phyloP scores from a whole-genome alignment of 345 rosid genomes.

The Melaleuca quinquenervia region DNA sequence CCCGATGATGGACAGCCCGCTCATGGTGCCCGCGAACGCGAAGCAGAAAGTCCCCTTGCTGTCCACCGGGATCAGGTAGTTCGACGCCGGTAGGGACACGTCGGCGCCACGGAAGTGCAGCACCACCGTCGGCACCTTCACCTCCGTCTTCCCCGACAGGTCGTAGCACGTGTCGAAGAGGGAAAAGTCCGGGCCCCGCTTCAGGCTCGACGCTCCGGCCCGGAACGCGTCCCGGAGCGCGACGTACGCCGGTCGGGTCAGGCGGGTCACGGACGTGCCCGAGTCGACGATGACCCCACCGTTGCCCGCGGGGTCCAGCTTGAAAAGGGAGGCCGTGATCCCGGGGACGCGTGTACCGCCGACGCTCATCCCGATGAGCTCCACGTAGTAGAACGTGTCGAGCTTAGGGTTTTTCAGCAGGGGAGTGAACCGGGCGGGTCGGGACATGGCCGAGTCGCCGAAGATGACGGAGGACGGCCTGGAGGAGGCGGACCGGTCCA shows the following conservation, averaged over 20 bases:
- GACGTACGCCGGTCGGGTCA: slow-evolving; percentile 77
- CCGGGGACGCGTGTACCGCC: slow-evolving; percentile 76
- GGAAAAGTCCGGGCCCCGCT: slow-evolving; percentile 70
- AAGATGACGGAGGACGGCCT: slow-evolving; percentile 76
- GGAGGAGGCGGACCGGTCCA: slow-evolving; percentile 73
- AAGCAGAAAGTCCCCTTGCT: slow-evolving; percentile 68
- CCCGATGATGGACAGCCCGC: slow-evolving; percentile 80
- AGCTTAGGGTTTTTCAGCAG: slow-evolving; percentile 68
- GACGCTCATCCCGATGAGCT: slow-evolving; percentile 74
- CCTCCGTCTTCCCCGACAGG: slow-evolving; percentile 61
- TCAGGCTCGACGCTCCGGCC: slow-evolving; percentile 38
- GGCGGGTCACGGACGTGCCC: slow-evolving; percentile 89
- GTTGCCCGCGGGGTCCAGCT: slow-evolving; percentile 53
- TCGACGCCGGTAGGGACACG: slow-evolving; percentile 83
- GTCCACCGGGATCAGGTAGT: slow-evolving; percentile 83
- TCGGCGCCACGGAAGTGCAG: slow-evolving; percentile 84
- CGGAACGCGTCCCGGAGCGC: slow-evolving; percentile 75
- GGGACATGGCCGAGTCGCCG: slow-evolving; percentile 62
- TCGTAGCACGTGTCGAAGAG: slow-evolving; percentile 93
- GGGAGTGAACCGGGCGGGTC: slow-evolving; percentile 72
- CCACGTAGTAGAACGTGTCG: slow-evolving; percentile 88
- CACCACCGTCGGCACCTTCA: slow-evolving; percentile 94
- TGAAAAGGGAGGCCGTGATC: slow-evolving; percentile 58
- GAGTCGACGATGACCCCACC: slow-evolving; percentile 96
- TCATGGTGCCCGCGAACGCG: slow-evolving; percentile 87